Evolutionary conservation across 2,329 filamentous ascomycete genomes (phyloP), one percentile per base, ranked within the genome.

Genomic region (Fusarium sp.): DNA sequence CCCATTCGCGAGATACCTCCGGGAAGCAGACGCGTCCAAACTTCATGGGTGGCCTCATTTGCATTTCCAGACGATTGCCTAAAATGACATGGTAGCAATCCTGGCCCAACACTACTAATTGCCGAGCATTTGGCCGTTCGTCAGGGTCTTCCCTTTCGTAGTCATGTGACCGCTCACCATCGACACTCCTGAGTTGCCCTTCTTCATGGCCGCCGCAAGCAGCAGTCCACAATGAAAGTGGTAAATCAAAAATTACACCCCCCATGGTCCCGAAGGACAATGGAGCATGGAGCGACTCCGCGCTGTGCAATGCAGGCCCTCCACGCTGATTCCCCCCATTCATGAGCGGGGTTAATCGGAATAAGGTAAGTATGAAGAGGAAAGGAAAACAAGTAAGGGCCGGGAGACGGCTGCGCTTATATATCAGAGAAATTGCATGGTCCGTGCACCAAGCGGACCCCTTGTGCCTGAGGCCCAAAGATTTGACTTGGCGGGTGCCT

Each of bases 281-380:
- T 87, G 82, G 83, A 87, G 83, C 65, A 78, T 80, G 79, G 82
- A 83, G 80, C 79, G 82, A 86, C 85, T 83, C 87, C 87, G 84
- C 87, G 86, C 76, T 86, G 87, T 88, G 86, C 87, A 87, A 88
- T 88, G 87, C 86, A 88, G 87, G 86, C 83, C 83, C 84, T 81
- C 84, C 83, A 80, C 78, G 80, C 83, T 87, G 82, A 82, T 77
- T 75, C 67, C 77, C 77, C 79, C 81, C 74, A 79, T 84, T 85
- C 84, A 73, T 87, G 86, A 88, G 80, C 86, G 78, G 79, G 80
- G 78, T 73, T 75, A 70, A 77, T 79, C 82, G 80, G 80, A 81
- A 83, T 81, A 87, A 88, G 85, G 85, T 87, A 88, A 87, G 86
- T 87, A 87, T 88, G 83, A 85, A 66, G 68, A 73, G 57, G 58